Base-by-base conservation (phyloP, 345 rosid species). In the Aquilaria sinensis region DNA sequence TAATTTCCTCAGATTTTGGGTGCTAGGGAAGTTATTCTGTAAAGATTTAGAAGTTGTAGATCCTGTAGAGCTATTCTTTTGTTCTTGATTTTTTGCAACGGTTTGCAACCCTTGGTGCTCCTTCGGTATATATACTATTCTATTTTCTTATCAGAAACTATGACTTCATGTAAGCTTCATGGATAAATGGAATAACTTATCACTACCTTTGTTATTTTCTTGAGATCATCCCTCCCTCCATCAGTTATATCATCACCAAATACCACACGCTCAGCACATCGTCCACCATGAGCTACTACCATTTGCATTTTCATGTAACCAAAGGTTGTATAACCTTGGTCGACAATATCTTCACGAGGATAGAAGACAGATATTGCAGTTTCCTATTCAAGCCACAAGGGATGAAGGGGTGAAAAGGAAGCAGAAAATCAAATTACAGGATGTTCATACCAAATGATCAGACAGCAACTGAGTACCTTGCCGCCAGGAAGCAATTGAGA, bases 221-320 rank as follows among this genome's bases (percentile, higher is more conserved):
- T 87, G 58, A 90, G 79, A 72, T 93, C 98, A 79, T 93, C 96
- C 76, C 72, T 79, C 69, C 98, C 98, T 66, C 96, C 98, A 79
- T 93, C 97, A 54, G 92, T 93, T 64, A 93, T 68, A 61, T 92
- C 88, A 72, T 90, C 85, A 0, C 97, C 97, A 66, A 81, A 88
- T 57, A 93, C 86, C 67, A 93, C 72, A 56, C 72, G 79, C 67
- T 93, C 98, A 56, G 98, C 97, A 79, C 98, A 93, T 7, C 86
- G 86, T 31, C 98, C 98, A 60, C 97, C 98, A 68, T 93, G 97
- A 77, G 98, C 88, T 59, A 93, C 96, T 70, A 90, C 94, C 97
- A 90, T 93, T 81, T 93, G 98, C 98, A 93, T 93, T 77, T 84
- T 86, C 98, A 93, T 79, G 78, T 93, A 93, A 58, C 98, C 98